Percentiles rank a stretch among this genome's conserved stretches.
Conservation (phyloP, 495 filamentous ascomycete genomes). For the Tuber magnatum region DNA sequence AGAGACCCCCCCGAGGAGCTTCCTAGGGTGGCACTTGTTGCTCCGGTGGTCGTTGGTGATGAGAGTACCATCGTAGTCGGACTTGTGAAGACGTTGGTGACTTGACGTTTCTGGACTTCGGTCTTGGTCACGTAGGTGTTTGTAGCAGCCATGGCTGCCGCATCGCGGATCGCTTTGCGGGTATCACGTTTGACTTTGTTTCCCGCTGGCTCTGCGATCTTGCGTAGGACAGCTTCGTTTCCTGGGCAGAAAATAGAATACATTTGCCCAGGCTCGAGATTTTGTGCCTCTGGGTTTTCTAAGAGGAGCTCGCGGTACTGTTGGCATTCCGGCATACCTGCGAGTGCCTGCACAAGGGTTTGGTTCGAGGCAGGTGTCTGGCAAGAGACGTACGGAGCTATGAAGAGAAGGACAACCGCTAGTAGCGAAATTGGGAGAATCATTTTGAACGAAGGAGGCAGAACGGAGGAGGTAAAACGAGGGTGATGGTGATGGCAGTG, state of each 20-base stretch:
- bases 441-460: background rate
- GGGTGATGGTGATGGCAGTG: background rate
- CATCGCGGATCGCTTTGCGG: rapidly evolving
- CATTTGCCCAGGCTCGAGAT: background rate
- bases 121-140: background rate
- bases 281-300: background rate
- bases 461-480: background rate
- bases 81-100: background rate
- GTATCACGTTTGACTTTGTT: background rate
- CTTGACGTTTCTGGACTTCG: background rate
- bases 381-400: background rate
- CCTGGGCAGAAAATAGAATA: background rate
- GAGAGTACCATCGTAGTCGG: background rate
- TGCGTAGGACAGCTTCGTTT: background rate
- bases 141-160: background rate
- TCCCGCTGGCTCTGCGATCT: background rate
- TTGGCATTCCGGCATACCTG: background rate
- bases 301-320: background rate
- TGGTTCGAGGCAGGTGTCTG: background rate
- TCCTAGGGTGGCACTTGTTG: background rate
- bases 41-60: background rate
- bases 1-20: background rate
- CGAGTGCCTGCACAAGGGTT: background rate
- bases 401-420: background rate
- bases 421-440: background rate